Conservation (phyloP, 116 monocot species). For the Zostera marina region DNA sequence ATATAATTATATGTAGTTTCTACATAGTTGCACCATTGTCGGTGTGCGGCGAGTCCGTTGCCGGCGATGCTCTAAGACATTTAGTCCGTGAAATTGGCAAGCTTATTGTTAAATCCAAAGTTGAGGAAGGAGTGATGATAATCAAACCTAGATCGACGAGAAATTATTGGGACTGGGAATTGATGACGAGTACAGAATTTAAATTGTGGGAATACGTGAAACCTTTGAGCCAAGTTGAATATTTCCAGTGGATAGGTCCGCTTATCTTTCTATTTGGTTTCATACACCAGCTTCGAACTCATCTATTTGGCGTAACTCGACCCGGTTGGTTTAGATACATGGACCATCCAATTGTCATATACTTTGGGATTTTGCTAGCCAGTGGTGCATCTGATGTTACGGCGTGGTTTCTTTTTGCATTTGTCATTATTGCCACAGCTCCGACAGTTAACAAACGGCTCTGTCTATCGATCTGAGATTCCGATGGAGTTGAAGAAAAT, state of each 20-base stretch:
- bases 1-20: slow-evolving; percentile 24
- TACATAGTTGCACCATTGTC: slow-evolving; percentile 67
- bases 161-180: too few relatives aligned
- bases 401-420: too few relatives aligned
- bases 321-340: background rate
- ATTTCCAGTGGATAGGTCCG: slow-evolving; percentile 58
- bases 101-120: background rate
- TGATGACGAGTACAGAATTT: slow-evolving; percentile 27
- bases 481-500: too few relatives aligned
- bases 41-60: slow-evolving; percentile 32
- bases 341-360: too few relatives aligned
- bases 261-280: slow-evolving; percentile 73
- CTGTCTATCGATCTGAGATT: too few relatives aligned
- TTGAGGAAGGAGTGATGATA: background rate
- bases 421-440: too few relatives aligned
- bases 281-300: slow-evolving; percentile 65
- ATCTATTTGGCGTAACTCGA: slow-evolving; percentile 66
- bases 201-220: slow-evolving; percentile 17
- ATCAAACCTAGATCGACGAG: too few relatives aligned
- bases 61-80: slow-evolving; percentile 27
- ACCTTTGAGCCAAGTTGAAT: slow-evolving; percentile 36
- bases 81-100: background rate
- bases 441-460: too few relatives aligned
- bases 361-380: too few relatives aligned
- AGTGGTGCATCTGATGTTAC: too few relatives aligned